These are phyloP conservation scores for Halophytophthora polymorphica DNA, from an alignment of 352 stramenopile genomes.

Conservation along the genomic window DNA sequence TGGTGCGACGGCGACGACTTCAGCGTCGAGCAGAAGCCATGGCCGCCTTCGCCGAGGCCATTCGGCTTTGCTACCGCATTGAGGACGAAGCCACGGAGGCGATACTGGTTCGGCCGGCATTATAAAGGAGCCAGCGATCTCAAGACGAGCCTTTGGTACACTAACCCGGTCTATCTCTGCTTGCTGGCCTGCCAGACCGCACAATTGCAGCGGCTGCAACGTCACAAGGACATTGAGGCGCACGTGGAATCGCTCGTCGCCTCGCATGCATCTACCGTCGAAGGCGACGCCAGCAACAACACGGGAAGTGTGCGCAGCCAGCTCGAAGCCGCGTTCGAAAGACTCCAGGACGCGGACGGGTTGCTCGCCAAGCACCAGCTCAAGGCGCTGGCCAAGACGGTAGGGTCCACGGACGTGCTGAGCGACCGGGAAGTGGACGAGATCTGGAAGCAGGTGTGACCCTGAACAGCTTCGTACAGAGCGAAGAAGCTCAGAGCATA, in stretches of 20 bases:
- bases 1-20: background rate
- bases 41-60: constrained; percentile 29
- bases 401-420: constrained; percentile 30
- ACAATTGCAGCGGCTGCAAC: constrained; percentile 38
- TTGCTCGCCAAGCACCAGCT: constrained; percentile 32
- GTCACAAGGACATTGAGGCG: constrained; percentile 24
- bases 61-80: constrained; percentile 42
- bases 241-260: constrained; percentile 22
- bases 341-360: constrained; percentile 8
- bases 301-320: constrained; percentile 12
- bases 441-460: constrained; percentile 39
- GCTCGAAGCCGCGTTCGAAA: constrained; percentile 35
- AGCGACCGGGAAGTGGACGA: constrained; percentile 41
- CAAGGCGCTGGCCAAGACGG: constrained; percentile 23
- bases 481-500: too few species aligned
- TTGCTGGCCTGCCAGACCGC: constrained; percentile 21
- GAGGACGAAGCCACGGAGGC: constrained; percentile 47
- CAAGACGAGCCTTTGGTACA: background rate
- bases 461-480: too few species aligned
- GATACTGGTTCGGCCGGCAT: constrained; percentile 23
- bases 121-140: background rate
- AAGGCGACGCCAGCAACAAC: constrained; percentile 28
- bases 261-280: constrained; percentile 10
- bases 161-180: background rate
- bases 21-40: constrained; percentile 37